Evolutionary conservation across 345 rosid genomes (phyloP).

Genomic region (Hibiscus tridactylites): DNA sequence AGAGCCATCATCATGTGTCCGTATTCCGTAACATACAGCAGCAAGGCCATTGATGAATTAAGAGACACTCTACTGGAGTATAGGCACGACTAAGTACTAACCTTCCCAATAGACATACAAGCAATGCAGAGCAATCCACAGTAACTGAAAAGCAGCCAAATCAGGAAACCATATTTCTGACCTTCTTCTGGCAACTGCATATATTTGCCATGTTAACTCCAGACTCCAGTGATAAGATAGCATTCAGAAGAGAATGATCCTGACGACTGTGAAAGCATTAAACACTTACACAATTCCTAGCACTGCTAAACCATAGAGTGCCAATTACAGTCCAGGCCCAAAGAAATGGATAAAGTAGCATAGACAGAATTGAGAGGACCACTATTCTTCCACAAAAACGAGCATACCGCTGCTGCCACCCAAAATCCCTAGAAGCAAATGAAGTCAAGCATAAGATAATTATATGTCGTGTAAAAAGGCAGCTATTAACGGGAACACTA

Average conservation of each 20-base stretch:
- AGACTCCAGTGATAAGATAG: conserved; percentile 3
- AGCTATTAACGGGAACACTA: not conserved
- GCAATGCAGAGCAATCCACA: conserved; percentile 83
- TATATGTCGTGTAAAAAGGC: not conserved
- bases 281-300: conserved; percentile 68
- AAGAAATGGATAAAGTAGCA: not conserved
- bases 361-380: not conserved
- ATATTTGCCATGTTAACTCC: not conserved
- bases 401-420: conserved; percentile 90
- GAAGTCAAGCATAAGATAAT: not conserved
- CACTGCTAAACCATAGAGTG: conserved; percentile 74
- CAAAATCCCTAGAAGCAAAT: conserved; percentile 64
- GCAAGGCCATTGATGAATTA: not conserved
- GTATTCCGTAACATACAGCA: not conserved
- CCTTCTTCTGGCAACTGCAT: conserved; percentile 85
- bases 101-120: conserved; percentile 79
- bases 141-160: conserved; percentile 95
- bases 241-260: not conserved
- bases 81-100: conserved; percentile 13
- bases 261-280: not conserved
- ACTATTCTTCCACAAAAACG: not conserved
- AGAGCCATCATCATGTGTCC: not conserved
- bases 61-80: not conserved
- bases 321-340: conserved; percentile 40
- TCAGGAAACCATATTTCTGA: conserved; percentile 95